Base-by-base conservation (phyloP, 106 monocot genomes). In the Phalaenopsis aphrodite region DNA sequence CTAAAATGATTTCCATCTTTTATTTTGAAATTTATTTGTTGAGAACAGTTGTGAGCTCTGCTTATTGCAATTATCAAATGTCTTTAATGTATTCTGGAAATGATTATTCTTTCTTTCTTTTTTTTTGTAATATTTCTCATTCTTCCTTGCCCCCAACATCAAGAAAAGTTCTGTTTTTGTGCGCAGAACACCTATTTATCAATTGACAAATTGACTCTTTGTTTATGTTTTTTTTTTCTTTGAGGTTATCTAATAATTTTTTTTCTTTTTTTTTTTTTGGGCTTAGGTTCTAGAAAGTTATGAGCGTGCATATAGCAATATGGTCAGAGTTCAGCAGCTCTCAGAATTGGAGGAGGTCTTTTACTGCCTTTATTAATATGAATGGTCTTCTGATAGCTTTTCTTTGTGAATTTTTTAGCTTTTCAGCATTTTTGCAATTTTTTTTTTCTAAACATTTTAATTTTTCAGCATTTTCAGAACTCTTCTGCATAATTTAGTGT, bases 271-370 rank as follows among this genome's bases (percentile, higher is more conserved):
- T 18, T 48, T 19, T 76, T 12, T 76, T 14, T 1, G 9, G 48
- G 75, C 65, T 75, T 36, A 99, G 99, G 99, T 99, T 77, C 93
- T 99, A 81, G 99, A 99, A 85, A 99, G 99, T 78, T 99, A 99
- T 80, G 99, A 99, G 41, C 90, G 99, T 76, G 93, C 99, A 77
- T 99, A 99, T 75, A 95, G 84, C 83, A 99, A 99, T 80, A 99
- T 99, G 99, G 99, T 99, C 46, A 87, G 99, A 41, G 95, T 95
- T 83, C 99, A 99, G 75, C 99, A 99, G 46, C 87, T 99, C 79
- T 94, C 99, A 56, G 99, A 99, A 78, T 83, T 99, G 77, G 99
- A 99, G 79, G 99, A 99, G 93, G 97, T 93, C 3, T 77, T 24
- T 76, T 7, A 17, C 42, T 43, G 14, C n/a, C 42, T 61, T 43